Evolutionary conservation across 768 basidiomycete genomes (phyloP).

Genomic region (Mycena crocata): DNA sequence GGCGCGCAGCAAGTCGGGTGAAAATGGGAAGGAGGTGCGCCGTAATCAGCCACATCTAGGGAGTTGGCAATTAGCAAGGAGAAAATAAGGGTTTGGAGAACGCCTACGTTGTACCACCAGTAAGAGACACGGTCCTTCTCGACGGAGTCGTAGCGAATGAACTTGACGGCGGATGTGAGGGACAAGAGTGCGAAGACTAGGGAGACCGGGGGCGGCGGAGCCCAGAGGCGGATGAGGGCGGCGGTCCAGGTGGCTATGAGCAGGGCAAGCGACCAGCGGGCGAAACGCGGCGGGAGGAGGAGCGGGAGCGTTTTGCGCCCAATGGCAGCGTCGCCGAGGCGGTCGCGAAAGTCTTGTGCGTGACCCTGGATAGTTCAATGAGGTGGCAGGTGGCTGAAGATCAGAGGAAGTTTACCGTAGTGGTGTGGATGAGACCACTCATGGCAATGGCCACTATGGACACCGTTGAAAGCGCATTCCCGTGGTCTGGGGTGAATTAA

Average conservation of each 20-base stretch:
- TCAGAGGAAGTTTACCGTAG: constrained; percentile 41
- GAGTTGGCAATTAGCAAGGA: not conserved
- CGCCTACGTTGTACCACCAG: constrained; percentile 33
- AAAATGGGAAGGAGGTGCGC: constrained; percentile 18
- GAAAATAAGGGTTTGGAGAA: not conserved
- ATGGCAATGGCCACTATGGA: constrained; percentile 39
- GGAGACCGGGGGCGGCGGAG: constrained; percentile 26
- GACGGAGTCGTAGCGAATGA: constrained; percentile 25
- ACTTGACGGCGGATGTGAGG: constrained; percentile 24
- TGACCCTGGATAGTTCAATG: constrained; percentile 27
- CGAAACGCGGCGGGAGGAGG: constrained; percentile 32
- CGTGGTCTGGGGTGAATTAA: constrained; percentile 24
- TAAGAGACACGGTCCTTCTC: constrained; percentile 34
- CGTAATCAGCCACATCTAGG: constrained; percentile 15
- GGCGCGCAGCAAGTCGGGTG: not conserved
- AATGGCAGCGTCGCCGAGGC: constrained; percentile 36
- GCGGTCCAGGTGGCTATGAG: constrained; percentile 26
- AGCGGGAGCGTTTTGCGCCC: constrained; percentile 37
- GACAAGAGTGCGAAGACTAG: constrained; percentile 14
- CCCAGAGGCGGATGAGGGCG: constrained; percentile 32
- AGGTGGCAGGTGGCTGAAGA: not conserved
- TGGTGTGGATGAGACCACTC: constrained; percentile 47
- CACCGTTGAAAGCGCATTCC: constrained; percentile 20
- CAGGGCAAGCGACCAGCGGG: constrained; percentile 34
- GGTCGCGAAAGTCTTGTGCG: constrained; percentile 38